Evolutionary conservation across 2,329 filamentous ascomycete species (phyloP), one percentile per base, ranked within the genome.

Genomic region (Thielaviopsis musarum): DNA sequence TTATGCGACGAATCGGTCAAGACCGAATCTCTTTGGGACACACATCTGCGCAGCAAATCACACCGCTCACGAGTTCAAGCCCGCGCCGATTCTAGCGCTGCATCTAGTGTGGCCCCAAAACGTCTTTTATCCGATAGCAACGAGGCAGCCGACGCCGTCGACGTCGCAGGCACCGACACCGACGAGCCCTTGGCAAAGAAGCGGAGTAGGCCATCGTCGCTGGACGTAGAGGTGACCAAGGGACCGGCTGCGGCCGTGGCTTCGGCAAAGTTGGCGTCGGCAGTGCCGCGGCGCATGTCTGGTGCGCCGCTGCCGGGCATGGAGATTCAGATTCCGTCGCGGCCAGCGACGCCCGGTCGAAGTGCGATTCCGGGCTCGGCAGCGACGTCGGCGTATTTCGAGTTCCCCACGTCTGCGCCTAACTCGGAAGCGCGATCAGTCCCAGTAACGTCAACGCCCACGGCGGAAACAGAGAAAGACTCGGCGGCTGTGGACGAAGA

Each of bases 21-120:
- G 69, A 76, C 79, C 52, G 85, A 88, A 65, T 72, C 77, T 1
- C 72, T 84, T 34, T 89, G 85, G 85, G 79, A 85, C 21, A 71
- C 73, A 13, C 85, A 89, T 66, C 63, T 81, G 45, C 73, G 74
- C 55, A 72, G 75, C 63, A 66, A 72, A 49, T 71, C 62, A 62
- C 81, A 78, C 72, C 74, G 66, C 64, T 19, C 51, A 19, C 60
- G 60, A 30, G 56, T 51, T 19, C 41, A 61, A 55, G 5, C 34
- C 19, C 45, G 22, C 21, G 67, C 62, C 56, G 65, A 61, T 62
- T 64, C 45, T 59, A 64, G 45, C 53, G 63, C 19, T 48, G 30
- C 30, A 34, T 9, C 30, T 34, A 9, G 10, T 34, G 30, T 7
- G 30, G 30, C 30, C 6, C 30, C 30, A 6, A 34, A 34, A 34